Percentiles rank a stretch among this genome's conserved stretches.
Evolutionary conservation across 306 rosid genomes (phyloP).

Genomic region (Pueraria montana): DNA sequence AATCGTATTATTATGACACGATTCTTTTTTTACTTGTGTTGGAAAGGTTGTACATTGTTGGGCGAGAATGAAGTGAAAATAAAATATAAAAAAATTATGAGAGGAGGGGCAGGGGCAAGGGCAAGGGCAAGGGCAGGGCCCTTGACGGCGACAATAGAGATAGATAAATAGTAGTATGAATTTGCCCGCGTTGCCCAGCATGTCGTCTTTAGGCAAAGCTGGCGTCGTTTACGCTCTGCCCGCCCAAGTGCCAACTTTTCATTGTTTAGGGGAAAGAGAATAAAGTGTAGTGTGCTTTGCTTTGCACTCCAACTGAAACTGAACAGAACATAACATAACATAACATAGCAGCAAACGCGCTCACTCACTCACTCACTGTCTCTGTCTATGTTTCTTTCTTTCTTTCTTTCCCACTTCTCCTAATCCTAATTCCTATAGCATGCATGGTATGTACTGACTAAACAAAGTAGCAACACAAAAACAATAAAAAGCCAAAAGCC

Average conservation of each 20-base stretch:
- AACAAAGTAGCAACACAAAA: not conserved
- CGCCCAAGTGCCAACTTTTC: slow-evolving; percentile 14
- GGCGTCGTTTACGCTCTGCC: slow-evolving; percentile 69
- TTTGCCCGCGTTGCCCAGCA: slow-evolving; percentile 55
- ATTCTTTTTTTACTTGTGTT: no score
- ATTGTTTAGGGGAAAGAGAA: not conserved
- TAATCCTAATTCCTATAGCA: not conserved
- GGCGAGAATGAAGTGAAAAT: not conserved
- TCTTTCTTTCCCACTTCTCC: not conserved
- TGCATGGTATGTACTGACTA: not conserved
- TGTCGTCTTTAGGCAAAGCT: slow-evolving; percentile 41
- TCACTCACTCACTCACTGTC: not conserved
- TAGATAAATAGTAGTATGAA: not conserved
- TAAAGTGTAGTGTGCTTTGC: not conserved
- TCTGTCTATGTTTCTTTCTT: not conserved
- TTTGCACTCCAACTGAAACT: not conserved
- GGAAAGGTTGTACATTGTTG: no score
- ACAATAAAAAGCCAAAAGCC: slow-evolving; percentile 19
- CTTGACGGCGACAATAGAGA: slow-evolving; percentile 54
- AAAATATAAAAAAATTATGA: not conserved
- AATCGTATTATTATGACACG: no score
- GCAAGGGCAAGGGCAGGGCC: slow-evolving; percentile 39
- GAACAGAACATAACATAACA: no score
- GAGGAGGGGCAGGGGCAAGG: no score
- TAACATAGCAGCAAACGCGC: no score